Base-by-base conservation (phyloP, 805 yeast species). In the Wickerhamomyces mucosus region DNA sequence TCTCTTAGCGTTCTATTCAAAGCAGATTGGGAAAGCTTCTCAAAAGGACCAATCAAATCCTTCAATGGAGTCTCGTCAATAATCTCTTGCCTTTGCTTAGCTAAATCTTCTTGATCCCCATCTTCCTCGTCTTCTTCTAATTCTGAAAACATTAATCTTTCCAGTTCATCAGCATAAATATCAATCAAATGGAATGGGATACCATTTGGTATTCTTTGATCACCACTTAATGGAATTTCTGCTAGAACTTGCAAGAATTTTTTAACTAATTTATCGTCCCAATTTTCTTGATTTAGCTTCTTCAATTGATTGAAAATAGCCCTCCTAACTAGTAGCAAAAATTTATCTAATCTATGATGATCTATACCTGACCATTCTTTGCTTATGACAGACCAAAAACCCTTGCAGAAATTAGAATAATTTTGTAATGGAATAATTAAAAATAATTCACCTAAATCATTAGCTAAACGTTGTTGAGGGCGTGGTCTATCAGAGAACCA, bases 401-500 rank as follows among this genome's bases (percentile, higher is more conserved):
- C 80, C 30, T 69, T 63, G 26, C 73, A 63, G 51, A 86, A 85
- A 6, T 48, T 46, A 33, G 61, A 42, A 51, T 71, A 65, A 54
- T 64, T 63, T 5, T 51, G 53, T 5, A 43, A 41, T 1, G 72
- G 63, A 12, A 71, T 58, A 15, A 58, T 56, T 13, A 60, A 58
- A 13, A 69, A 74, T 21, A 75, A 48, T 18, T 56, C 63, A 3
- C 89, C 94, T 39, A 92, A 61, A 26, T 72, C 75, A 29, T 67
- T 69, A 3, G 95, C 94, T 23, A 92, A 61, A 37, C 77, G 61
- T 55, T 86, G 95, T 57, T 92, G 98, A 16, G 95, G 92, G 46
- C 80, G 67, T 18, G 96, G 95, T 50, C 88, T 73, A 55, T 92
- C 98, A 51, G 94, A 72, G 60, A 80, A 85, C 97, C 98, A 92